phyloP scores from a whole-genome alignment of 129 eudicot genomes.

The Centrapalus pauciflorus region DNA sequence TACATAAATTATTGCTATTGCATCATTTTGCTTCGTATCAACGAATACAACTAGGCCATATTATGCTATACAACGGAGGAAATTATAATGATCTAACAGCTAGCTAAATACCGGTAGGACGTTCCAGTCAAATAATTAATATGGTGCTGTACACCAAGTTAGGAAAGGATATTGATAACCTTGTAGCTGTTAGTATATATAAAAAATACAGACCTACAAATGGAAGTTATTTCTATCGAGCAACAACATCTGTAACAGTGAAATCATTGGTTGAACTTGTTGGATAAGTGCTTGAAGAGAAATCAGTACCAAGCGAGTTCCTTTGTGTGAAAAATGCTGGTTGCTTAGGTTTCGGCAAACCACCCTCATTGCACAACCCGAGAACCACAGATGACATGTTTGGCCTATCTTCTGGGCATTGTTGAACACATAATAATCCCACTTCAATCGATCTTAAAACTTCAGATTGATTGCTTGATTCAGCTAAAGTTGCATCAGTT shows the following conservation, averaged over 20 bases:
- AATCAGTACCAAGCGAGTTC: not conserved
- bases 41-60: too few species aligned
- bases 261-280: not conserved
- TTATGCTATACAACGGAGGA: too few species aligned
- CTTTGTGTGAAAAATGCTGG: slow-evolving; percentile 21
- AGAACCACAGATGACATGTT: slow-evolving; percentile 17
- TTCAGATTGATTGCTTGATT: slow-evolving; percentile 9
- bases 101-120: too few species aligned
- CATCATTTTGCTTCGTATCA: too few species aligned
- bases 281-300: slow-evolving; percentile 9
- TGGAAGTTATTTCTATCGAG: not conserved
- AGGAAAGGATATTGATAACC: too few species aligned
- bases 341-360: slow-evolving; percentile 15
- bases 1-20: too few species aligned
- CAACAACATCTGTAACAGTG: slow-evolving; percentile 5
- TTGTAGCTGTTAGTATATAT: too few species aligned
- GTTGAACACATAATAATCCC: slow-evolving; percentile 35
- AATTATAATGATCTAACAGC: too few species aligned
- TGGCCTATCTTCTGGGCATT: slow-evolving; percentile 32
- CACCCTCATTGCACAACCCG: slow-evolving; percentile 18
- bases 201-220: not conserved
- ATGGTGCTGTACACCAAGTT: too few species aligned
- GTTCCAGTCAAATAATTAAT: too few species aligned
- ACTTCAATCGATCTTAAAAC: slow-evolving; percentile 27
- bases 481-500: not conserved